Base-by-base conservation (phyloP, 1,139 yeast species). In the Yarrowia galli region DNA sequence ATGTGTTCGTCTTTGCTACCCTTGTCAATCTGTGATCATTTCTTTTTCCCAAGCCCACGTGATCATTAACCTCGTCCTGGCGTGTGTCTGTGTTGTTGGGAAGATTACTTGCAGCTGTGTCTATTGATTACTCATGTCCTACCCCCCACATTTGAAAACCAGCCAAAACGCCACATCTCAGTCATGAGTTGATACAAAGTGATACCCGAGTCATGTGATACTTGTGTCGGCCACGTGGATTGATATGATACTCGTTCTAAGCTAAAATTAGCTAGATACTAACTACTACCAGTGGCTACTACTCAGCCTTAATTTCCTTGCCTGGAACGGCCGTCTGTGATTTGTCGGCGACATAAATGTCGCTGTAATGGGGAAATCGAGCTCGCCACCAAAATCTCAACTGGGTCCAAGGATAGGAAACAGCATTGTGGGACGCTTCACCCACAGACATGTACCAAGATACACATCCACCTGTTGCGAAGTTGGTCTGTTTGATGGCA, bases 371-470 rank as follows among this genome's bases (percentile, higher is more conserved):
- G 10, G 51, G 51, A 28, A 42, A 53, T 42, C 61, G 49, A 28
- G 65, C 69, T 13, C 69, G 16, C 68, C 67, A 69, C 72, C 72
- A 70, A 48, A 45, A 65, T 12, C 61, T 45, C n/a, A 70, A 15
- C 36, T 70, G 72, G 9, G 69, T 49, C 70, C 70, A 69, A 15
- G 72, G 72, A 38, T 69, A 70, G 12, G 72, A 67, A 22, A 64
- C 38, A 9, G 70, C 69, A 38, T 69, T 69, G 22, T 48, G 36
- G 3, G 70, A 70, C 35, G 54, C 54, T 10, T 67, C 61, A 5
- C 56, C 68, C 2, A 54, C 61, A 23, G 61, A 54, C 61, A 61
- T 36, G 54, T 70, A 70, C 72, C 72, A 70, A 3, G 70, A 67
- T 16, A 67, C 69, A 49, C 72, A 70, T 2, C 72, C 72, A 4